These are phyloP conservation scores for Eimeria necatrix DNA, from an alignment of 169 alveolate species.

Conservation along the genomic window DNA sequence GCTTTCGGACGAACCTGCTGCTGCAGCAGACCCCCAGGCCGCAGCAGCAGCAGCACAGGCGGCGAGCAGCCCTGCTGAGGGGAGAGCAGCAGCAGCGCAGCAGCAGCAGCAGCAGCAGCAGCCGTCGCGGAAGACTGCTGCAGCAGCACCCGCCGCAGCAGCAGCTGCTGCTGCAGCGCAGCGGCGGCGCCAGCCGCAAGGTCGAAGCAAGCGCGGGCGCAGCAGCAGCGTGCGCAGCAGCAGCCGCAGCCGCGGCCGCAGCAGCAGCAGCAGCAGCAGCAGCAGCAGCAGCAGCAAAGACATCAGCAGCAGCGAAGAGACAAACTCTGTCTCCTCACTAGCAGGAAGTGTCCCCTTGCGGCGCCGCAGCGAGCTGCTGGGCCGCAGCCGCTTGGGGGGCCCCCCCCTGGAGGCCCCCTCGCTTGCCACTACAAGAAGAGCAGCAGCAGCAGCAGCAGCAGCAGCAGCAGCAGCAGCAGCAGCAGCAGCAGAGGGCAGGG, in stretches of 20 bases:
- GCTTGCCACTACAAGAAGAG: too few species aligned
- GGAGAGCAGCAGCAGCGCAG: background rate
- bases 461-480: background rate
- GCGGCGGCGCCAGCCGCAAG: background rate
- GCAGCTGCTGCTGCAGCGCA: background rate
- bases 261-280: background rate
- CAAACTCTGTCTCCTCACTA: background rate
- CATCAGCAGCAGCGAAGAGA: background rate
- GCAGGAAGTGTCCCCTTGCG: background rate
- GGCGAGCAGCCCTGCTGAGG: background rate
- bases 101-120: constrained; percentile 39
- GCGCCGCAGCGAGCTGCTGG: background rate
- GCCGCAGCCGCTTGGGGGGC: background rate
- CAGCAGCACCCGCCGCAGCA: background rate
- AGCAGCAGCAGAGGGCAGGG: background rate
- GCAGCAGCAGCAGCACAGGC: background rate
- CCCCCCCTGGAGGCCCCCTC: too few species aligned
- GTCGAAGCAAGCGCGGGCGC: background rate
- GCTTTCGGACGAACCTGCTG: background rate
- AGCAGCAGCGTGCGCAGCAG: too few species aligned
- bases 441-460: too few species aligned
- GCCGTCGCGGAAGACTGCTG: background rate
- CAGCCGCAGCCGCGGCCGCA: background rate
- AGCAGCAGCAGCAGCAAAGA: constrained; percentile 45
- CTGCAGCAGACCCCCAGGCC: background rate